Percentiles rank a stretch among this genome's conserved stretches.
Conservation (phyloP, 179 eudicot genomes). For the Actinidia arguta region DNA sequence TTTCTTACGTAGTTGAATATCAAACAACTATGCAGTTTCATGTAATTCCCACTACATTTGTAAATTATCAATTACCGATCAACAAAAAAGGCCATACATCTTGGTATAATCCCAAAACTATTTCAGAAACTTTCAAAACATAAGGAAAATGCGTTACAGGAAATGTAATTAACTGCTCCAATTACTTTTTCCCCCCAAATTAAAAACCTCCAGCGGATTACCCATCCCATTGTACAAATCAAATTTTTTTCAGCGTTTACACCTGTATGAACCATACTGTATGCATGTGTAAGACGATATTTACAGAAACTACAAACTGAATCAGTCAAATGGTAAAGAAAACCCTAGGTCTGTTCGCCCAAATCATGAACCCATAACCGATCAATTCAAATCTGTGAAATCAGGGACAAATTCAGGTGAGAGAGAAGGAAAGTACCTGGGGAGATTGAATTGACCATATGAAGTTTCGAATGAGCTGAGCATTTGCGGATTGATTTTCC, state of each 20-base stretch:
- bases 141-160: not conserved
- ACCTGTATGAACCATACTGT: not conserved
- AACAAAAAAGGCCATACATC: too few relatives aligned
- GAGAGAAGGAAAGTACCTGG: slow-evolving; percentile 9
- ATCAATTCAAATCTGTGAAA: not conserved
- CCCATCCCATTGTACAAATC: not conserved
- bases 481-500: not conserved
- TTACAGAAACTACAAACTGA: not conserved
- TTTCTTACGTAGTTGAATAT: too few relatives aligned
- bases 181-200: not conserved
- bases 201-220: not conserved
- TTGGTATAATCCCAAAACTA: too few relatives aligned
- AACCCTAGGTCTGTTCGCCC: slow-evolving; percentile 10
- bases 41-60: too few relatives aligned
- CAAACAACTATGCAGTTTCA: too few relatives aligned
- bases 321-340: not conserved
- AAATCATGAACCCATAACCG: not conserved
- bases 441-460: slow-evolving; percentile 18
- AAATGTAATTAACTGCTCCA: not conserved
- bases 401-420: not conserved
- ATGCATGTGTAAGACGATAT: not conserved
- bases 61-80: too few relatives aligned
- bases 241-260: not conserved
- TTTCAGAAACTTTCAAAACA: too few relatives aligned
- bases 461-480: slow-evolving; percentile 6